Evolutionary conservation across 1,284 basidiomycete species (phyloP), one percentile per base, ranked within the genome.

Genomic region (Afroboletus lepidellus): DNA sequence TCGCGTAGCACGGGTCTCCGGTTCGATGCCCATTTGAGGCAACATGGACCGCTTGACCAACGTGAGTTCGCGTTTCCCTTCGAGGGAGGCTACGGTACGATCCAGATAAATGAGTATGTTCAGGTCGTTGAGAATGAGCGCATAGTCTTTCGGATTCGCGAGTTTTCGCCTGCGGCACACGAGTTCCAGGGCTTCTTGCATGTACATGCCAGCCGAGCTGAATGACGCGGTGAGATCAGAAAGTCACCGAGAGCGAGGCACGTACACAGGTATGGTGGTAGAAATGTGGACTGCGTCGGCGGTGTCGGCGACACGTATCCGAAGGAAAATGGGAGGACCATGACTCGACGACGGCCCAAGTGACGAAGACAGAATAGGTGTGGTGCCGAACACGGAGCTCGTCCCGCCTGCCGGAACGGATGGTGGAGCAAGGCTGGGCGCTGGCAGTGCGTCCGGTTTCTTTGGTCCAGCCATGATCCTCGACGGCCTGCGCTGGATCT

Each of bases 191-290:
- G 95, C 91, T 70, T 99, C 95, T 51, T 94, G 91, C 79, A 98
- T 88, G 70, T 98, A 99, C 87, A 93, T 97, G n/a, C 92, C 94
- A 15, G 89, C 82, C 3, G 92, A 88, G 2, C 92, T 94, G 41
- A 45, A 50, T 36, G 21, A 34, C 9, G 18, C 6, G 25, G 53
- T 49, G 57, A 44, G 13, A 37, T n/a, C 4, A 7, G 9, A 20
- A 23, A 24, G 29, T 21, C 50, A 38, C 45, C 42, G 23, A 11
- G 3, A 32, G 33, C 21, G 20, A 38, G 24, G 41, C 25, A 75
- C 89, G 48, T 78, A 94, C 91, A 92, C 92, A 42, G 85, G 87
- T 59, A 95, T 91, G 0, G 92, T 94, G 0, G 92, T 94, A 0
- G 83, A 91, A 46, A 92, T 83, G 56, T 91, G 90, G 0, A 89